These are phyloP conservation scores for Fragilaria radians DNA, from an alignment of 108 stramenopile species.

Conservation along the genomic window DNA sequence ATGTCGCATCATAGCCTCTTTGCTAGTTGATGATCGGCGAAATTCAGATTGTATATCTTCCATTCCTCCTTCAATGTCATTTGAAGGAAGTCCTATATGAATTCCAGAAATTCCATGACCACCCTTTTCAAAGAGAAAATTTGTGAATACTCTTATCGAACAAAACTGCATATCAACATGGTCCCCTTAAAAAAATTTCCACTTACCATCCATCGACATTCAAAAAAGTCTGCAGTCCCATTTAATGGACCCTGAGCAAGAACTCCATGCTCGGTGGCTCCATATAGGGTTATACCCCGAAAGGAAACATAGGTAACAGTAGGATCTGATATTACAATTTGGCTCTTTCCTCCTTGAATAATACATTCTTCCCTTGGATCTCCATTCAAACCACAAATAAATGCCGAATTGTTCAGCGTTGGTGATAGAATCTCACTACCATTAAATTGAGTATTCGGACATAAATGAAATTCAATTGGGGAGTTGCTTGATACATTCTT, in stretches of 20 bases:
- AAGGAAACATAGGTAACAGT: not conserved
- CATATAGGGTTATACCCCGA: not conserved
- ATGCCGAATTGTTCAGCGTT: not conserved
- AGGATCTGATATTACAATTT: not conserved
- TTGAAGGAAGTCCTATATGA: not conserved
- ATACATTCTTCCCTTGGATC: not conserved
- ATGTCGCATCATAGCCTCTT: no score
- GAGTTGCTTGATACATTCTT: not conserved
- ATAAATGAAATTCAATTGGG: not conserved
- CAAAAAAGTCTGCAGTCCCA: not conserved
- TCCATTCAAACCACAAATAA: not conserved
- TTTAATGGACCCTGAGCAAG: not conserved
- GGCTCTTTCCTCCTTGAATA: not conserved
- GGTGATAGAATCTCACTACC: not conserved
- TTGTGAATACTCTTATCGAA: no score
- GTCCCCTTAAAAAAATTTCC: not conserved
- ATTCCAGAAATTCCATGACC: not conserved
- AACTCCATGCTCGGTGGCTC: not conserved
- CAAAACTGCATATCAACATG: not conserved
- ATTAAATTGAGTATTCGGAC: not conserved
- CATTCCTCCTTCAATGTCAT: not conserved
- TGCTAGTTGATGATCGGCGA: no score
- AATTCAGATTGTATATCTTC: no score
- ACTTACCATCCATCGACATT: not conserved
- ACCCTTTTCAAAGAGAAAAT: not conserved